Conservation (phyloP, 768 basidiomycete species). For the Favolaschia claudopus region DNA sequence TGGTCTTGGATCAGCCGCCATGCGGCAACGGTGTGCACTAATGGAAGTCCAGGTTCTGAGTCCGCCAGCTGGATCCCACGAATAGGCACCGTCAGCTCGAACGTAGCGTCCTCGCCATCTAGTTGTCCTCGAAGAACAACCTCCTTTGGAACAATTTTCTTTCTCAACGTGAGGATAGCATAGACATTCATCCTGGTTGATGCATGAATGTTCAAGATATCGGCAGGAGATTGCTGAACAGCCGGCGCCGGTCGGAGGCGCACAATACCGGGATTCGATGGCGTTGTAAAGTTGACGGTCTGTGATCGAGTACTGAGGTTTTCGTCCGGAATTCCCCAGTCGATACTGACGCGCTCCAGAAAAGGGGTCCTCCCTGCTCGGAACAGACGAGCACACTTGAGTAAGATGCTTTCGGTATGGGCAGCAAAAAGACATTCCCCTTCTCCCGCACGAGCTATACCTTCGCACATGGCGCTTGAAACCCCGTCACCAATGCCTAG, state of each 20-base stretch:
- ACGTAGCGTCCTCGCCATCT: conserved; percentile 38
- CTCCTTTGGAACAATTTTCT: conserved; percentile 36
- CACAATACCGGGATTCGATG: conserved; percentile 26
- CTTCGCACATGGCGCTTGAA: conserved; percentile 59
- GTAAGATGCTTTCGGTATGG: conserved; percentile 52
- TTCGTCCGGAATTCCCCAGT: conserved; percentile 54
- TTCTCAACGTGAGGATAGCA: conserved; percentile 41
- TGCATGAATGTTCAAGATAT: conserved; percentile 43
- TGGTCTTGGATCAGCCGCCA: conserved; percentile 62
- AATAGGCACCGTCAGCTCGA: conserved; percentile 42
- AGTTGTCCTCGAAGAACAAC: conserved; percentile 45
- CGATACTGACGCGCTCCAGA: conserved; percentile 53
- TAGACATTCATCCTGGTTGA: conserved; percentile 44
- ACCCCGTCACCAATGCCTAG: conserved; percentile 63
- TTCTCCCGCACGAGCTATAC: conserved; percentile 61
- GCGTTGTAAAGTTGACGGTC: conserved; percentile 26
- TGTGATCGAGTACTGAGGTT: conserved; percentile 19
- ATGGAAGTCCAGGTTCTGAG: conserved; percentile 39
- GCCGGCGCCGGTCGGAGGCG: conserved; percentile 35
- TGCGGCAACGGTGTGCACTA: conserved; percentile 64
- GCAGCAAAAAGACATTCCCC: conserved; percentile 58
- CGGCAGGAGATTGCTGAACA: conserved; percentile 45
- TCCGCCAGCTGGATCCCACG: conserved; percentile 41
- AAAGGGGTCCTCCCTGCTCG: conserved; percentile 57
- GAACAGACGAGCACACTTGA: conserved; percentile 58